These are phyloP conservation scores for Akanthomyces dipterigenus DNA, from an alignment of 2,329 filamentous ascomycete genomes.

Conservation along the genomic window DNA sequence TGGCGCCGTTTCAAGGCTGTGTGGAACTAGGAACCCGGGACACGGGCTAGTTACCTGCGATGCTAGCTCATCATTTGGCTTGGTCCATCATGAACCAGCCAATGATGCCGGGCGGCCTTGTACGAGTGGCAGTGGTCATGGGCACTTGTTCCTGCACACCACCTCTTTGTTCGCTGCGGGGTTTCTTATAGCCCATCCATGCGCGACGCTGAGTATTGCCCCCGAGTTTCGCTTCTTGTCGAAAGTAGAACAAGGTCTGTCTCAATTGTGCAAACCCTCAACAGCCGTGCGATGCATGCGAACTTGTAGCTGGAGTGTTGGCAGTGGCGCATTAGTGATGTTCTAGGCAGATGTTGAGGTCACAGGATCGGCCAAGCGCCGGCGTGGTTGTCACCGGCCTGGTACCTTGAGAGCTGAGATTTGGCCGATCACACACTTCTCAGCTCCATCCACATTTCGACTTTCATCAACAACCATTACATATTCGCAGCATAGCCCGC, in stretches of 20 bases:
- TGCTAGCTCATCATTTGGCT: background rate
- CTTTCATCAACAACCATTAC: slow-evolving; percentile 29
- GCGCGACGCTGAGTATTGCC: background rate
- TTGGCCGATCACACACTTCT: background rate
- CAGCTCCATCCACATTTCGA: background rate
- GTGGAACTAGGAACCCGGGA: background rate
- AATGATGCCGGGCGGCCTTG: background rate
- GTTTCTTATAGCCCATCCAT: background rate
- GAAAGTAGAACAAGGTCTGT: too few species aligned
- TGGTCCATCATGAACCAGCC: background rate
- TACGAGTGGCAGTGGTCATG: background rate
- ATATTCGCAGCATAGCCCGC: slow-evolving; percentile 16
- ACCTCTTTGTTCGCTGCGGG: too few species aligned
- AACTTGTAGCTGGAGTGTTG: too few species aligned
- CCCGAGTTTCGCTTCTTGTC: too few species aligned
- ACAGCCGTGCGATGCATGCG: too few species aligned
- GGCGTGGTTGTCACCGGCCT: background rate
- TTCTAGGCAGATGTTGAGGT: background rate
- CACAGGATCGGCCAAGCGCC: background rate
- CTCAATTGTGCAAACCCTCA: too few species aligned
- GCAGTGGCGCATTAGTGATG: background rate
- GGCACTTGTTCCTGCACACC: background rate
- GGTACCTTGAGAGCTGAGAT: background rate
- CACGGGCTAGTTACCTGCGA: background rate
- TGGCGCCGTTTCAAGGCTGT: background rate